A percentile compares a stretch with the other conserved stretches of the same genome.
phyloP scores from a whole-genome alignment of 2,329 filamentous ascomycete species.

The Diaporthe humulicola region DNA sequence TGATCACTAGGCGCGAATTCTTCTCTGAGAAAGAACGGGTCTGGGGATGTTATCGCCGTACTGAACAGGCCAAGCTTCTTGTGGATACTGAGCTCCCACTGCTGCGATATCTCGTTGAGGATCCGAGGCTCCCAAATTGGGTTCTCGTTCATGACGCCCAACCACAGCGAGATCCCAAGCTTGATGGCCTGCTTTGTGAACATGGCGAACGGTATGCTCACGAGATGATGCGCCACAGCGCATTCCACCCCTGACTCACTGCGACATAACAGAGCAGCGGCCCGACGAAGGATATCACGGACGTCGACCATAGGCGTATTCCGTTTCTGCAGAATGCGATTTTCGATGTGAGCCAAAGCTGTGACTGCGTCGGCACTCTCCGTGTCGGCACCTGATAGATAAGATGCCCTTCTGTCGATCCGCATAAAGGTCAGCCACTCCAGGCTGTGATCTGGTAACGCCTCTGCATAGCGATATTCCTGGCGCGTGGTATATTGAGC shows the following conservation, averaged over 20 bases:
- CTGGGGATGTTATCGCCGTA: constrained; percentile 74
- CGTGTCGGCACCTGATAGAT: constrained; percentile 63
- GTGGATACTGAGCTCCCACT: constrained; percentile 89
- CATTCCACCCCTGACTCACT: constrained; percentile 78
- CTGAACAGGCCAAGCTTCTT: constrained; percentile 87
- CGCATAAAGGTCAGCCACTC: constrained; percentile 75
- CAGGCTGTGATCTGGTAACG: constrained; percentile 75
- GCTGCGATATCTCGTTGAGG: constrained; percentile 86
- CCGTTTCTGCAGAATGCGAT: constrained; percentile 76
- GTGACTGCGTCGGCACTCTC: constrained; percentile 72
- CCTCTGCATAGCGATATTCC: constrained; percentile 91
- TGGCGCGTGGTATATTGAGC: constrained; percentile 97
- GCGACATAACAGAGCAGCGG: constrained; percentile 87
- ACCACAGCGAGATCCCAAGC: constrained; percentile 94
- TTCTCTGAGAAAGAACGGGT: constrained; percentile 91
- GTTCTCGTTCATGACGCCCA: constrained; percentile 97
- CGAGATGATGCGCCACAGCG: constrained; percentile 86
- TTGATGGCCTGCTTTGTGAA: constrained; percentile 98
- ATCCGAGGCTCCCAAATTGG: constrained; percentile 88
- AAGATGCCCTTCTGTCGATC: constrained; percentile 64
- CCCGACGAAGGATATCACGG: constrained; percentile 84
- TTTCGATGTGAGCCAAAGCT: constrained; percentile 80
- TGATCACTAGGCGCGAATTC: constrained; percentile 95
- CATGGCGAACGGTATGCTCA: constrained; percentile 91
- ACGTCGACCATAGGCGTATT: constrained; percentile 80